Evolutionary conservation across 805 yeast genomes (phyloP).

Genomic region (Tetrapisispora nanseiensis): DNA sequence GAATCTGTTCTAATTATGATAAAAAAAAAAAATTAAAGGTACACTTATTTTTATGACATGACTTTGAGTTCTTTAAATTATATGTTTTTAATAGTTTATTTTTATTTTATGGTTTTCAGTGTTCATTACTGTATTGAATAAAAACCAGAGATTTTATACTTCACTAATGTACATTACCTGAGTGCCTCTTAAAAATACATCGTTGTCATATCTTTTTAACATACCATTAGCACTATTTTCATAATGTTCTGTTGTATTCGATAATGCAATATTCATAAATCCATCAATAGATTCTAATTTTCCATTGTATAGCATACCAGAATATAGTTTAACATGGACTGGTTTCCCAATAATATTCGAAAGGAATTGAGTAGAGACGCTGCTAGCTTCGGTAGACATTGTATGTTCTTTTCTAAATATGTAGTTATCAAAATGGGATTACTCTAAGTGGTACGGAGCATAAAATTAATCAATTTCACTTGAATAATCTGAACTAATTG

Average conservation of each 20-base stretch:
- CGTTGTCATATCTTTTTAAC: slow-evolving; percentile 24
- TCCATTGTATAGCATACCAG: slow-evolving; percentile 80
- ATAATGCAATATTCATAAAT: slow-evolving; percentile 88
- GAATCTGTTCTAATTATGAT: background rate
- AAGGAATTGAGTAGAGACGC: slow-evolving; percentile 68
- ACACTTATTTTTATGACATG: too few species aligned
- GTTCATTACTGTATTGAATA: too few species aligned
- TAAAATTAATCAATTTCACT: too few species aligned
- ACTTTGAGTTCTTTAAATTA: too few species aligned
- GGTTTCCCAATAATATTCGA: slow-evolving; percentile 67
- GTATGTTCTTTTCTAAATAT: background rate
- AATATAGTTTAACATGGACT: slow-evolving; percentile 74
- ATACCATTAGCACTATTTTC: slow-evolving; percentile 26
- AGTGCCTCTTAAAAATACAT: slow-evolving; percentile 30
- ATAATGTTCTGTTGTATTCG: slow-evolving; percentile 55
- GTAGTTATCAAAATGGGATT: too few species aligned
- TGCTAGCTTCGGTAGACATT: slow-evolving; percentile 1
- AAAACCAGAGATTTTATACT: too few species aligned
- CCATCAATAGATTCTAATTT: slow-evolving; percentile 85
- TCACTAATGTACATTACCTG: slow-evolving; percentile 32
- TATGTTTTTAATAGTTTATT: too few species aligned
- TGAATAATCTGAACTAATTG: too few species aligned
- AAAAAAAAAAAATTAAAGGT: background rate
- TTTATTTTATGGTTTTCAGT: too few species aligned
- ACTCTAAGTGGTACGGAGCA: too few species aligned